Percentiles rank a stretch among this genome's conserved stretches.
These are phyloP conservation scores for Mortierella sp. DNA, from an alignment of 371 early-diverging fungal genomes.

Conservation along the genomic window DNA sequence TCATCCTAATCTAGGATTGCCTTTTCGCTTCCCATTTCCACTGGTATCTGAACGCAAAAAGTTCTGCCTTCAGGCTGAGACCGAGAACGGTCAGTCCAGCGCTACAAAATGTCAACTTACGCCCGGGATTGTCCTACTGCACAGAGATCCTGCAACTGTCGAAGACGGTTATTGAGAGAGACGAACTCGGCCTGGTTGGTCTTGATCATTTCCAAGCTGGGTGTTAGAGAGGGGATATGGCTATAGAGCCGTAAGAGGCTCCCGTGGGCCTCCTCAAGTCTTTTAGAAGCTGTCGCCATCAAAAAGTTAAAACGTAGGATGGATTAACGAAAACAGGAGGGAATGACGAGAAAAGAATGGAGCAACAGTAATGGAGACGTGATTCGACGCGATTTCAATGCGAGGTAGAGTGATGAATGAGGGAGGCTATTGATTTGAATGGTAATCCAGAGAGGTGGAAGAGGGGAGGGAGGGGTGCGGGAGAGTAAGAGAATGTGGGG, in stretches of 20 bases:
- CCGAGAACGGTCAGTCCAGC: too few species aligned
- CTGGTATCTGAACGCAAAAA: too few species aligned
- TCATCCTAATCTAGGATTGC: too few species aligned
- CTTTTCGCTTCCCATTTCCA: too few species aligned
- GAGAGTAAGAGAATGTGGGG: neutral
- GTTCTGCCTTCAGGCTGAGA: too few species aligned
- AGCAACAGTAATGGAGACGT: neutral
- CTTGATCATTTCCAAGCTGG: slow-evolving; percentile 45
- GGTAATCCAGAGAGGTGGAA: neutral
- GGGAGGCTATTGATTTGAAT: neutral
- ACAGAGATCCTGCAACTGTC: slow-evolving; percentile 29
- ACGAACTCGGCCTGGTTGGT: slow-evolving; percentile 47
- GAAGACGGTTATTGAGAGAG: slow-evolving; percentile 30
- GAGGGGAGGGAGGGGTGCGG: neutral
- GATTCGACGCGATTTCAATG: neutral
- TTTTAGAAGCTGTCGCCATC: slow-evolving; percentile 39
- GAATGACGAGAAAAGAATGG: neutral
- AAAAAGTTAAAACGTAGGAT: neutral
- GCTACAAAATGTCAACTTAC: too few species aligned
- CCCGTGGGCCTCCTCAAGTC: slow-evolving; percentile 45
- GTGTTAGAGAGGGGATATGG: slow-evolving; percentile 41
- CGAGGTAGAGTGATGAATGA: neutral
- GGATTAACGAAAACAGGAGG: neutral
- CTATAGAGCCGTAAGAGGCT: slow-evolving; percentile 45
- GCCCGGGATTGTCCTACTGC: slow-evolving; percentile 9